phyloP scores from a whole-genome alignment of 2,329 filamentous ascomycete species.

The Penicillium olsonii region DNA sequence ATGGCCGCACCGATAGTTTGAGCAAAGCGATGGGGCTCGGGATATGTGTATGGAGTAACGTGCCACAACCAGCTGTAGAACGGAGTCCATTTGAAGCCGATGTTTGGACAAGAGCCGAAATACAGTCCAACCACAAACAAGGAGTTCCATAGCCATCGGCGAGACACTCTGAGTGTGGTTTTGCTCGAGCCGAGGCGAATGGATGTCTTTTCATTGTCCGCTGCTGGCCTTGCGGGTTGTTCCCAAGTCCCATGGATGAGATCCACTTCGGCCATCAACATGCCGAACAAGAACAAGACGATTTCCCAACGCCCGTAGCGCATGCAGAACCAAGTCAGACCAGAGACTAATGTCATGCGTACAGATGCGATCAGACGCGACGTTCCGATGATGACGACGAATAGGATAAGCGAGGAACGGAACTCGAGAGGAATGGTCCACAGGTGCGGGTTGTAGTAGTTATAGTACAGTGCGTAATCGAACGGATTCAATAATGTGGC shows the following conservation, averaged over 20 bases:
- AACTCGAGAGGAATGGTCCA: constrained; percentile 52
- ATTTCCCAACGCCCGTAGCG: constrained; percentile 48
- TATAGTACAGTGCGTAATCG: constrained; percentile 43
- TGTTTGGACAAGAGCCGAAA: constrained; percentile 46
- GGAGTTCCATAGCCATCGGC: constrained; percentile 37
- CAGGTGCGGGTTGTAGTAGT: constrained; percentile 49
- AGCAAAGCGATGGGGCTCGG: constrained; percentile 47
- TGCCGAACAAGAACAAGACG: constrained; percentile 45
- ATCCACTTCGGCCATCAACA: constrained; percentile 47
- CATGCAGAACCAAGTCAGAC: constrained; percentile 42
- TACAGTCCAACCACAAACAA: constrained; percentile 45
- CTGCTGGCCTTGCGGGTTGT: constrained; percentile 6
- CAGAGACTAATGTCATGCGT: constrained; percentile 36
- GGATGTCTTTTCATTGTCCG: constrained; percentile 20
- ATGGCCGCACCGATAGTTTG: constrained; percentile 46
- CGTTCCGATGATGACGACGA: constrained; percentile 43
- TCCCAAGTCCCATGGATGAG: constrained; percentile 43
- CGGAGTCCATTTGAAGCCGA: constrained; percentile 42
- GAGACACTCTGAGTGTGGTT: constrained; percentile 23
- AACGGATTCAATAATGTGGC: constrained; percentile 40
- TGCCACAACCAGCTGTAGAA: constrained; percentile 44
- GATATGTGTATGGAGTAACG: constrained; percentile 43
- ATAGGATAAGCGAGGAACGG: constrained; percentile 47
- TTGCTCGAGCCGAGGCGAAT: constrained; percentile 18
- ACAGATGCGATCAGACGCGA: constrained; percentile 37